phyloP scores from a whole-genome alignment of 2,329 filamentous ascomycete species.

The Macrophomina pseudophaseolina region DNA sequence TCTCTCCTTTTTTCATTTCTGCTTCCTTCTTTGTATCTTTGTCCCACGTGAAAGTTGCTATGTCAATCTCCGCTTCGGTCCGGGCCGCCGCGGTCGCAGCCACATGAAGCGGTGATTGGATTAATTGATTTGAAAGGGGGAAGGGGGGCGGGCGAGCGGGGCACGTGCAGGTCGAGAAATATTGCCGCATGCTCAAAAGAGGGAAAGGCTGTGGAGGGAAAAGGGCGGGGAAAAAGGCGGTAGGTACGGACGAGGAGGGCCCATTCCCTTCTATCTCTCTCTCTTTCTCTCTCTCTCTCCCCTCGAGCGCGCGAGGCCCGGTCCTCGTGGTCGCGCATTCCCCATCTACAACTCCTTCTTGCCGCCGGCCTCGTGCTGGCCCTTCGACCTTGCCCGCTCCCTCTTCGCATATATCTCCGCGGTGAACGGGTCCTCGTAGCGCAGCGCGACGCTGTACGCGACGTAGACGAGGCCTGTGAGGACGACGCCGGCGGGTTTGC shows the following conservation, averaged over 20 bases:
- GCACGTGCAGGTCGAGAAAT: no score
- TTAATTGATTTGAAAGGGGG: no score
- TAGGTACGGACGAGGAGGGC: no score
- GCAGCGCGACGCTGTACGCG: constrained; percentile 80
- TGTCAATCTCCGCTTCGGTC: not conserved
- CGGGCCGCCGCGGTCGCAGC: not conserved
- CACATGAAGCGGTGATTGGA: no score
- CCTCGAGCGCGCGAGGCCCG: not conserved
- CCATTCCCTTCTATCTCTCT: not conserved
- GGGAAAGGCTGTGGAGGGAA: no score
- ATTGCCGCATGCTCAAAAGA: no score
- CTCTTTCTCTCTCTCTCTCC: no score
- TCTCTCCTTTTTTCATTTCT: not conserved
- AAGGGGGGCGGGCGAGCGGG: no score
- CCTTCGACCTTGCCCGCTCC: constrained; percentile 56
- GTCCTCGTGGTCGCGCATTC: no score
- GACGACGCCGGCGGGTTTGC: constrained; percentile 83
- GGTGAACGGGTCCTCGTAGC: constrained; percentile 94
- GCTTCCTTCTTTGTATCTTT: no score
- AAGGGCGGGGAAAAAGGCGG: not conserved
- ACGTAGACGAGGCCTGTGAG: constrained; percentile 76
- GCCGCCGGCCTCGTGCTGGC: constrained; percentile 34
- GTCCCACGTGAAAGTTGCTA: not conserved
- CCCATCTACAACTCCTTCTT: constrained; percentile 38
- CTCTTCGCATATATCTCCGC: constrained; percentile 89